Conservation (phyloP, 1,139 yeast species). For the Hemisphaericaspora xylanilytica region DNA sequence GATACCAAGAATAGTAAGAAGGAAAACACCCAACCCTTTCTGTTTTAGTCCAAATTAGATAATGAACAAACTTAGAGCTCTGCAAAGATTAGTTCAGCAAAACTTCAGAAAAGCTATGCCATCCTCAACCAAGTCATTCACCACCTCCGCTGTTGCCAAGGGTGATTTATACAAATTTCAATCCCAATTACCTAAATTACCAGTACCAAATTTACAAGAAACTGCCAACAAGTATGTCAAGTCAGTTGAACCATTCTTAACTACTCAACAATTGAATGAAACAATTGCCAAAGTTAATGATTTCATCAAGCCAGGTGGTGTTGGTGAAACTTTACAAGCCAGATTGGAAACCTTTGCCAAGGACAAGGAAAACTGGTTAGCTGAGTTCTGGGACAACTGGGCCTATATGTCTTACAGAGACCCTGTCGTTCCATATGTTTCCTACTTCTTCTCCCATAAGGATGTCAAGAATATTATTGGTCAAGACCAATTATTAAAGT, state of each 20-base stretch:
- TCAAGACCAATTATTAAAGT: constrained; percentile 71
- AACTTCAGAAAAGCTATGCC: constrained; percentile 13
- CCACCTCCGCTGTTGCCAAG: constrained; percentile 36
- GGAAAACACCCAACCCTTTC: neutral
- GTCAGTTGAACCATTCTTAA: constrained; percentile 66
- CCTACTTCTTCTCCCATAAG: constrained; percentile 85
- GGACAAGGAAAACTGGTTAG: constrained; percentile 82
- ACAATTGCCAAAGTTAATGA: constrained; percentile 64
- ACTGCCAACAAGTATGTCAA: constrained; percentile 70
- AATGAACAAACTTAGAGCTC: constrained; percentile 12
- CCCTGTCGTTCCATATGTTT: constrained; percentile 90
- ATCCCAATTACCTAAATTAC: constrained; percentile 73
- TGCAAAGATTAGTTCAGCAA: constrained; percentile 9
- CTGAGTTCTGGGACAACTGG: constrained; percentile 91
- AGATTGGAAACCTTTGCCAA: constrained; percentile 60
- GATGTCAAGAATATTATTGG: constrained; percentile 58
- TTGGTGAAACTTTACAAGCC: constrained; percentile 66
- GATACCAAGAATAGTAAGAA: neutral
- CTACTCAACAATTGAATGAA: constrained; percentile 50
- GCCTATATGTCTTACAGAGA: constrained; percentile 91
- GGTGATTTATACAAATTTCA: constrained; percentile 78
- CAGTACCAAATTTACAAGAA: constrained; percentile 78
- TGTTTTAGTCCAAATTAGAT: neutral
- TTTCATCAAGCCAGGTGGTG: constrained; percentile 52
- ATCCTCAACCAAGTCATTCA: constrained; percentile 22